Evolutionary conservation across 176 grass and related monocot genomes (phyloP).

Genomic region (Aegilops longissima): DNA sequence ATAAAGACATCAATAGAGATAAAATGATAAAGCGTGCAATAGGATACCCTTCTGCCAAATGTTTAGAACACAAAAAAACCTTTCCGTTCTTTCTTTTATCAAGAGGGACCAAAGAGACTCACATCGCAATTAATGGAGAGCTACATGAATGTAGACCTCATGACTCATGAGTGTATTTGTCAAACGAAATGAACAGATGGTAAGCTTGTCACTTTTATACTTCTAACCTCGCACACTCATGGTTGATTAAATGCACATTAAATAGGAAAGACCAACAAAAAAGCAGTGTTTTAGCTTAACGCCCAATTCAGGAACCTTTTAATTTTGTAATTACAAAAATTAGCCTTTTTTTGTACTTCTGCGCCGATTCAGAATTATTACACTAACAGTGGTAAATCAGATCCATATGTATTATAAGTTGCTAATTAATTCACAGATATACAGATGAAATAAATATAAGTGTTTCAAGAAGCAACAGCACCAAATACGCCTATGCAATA

Average conservation of each 20-base stretch:
- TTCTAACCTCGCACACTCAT: background rate
- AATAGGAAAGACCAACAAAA: background rate
- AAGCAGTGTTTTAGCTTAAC: background rate
- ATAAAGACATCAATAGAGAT: constrained; percentile 3
- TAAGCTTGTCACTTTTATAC: background rate
- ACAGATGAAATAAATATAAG: background rate
- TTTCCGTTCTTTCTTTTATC: background rate
- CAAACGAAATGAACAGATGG: constrained; percentile 9
- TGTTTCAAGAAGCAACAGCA: background rate
- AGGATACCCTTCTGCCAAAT: background rate
- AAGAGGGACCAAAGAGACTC: background rate
- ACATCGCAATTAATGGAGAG: background rate
- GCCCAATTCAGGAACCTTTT: background rate
- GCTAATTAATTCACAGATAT: background rate
- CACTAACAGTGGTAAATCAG: background rate
- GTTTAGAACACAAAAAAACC: background rate
- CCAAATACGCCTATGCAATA: background rate
- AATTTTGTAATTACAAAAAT: background rate
- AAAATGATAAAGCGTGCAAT: background rate
- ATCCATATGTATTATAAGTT: background rate
- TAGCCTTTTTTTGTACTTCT: background rate
- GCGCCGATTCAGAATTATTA: background rate
- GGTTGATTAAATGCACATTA: constrained; percentile 7
- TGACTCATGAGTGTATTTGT: background rate
- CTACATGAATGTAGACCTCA: background rate